Percentiles rank a stretch among this genome's conserved stretches.
Evolutionary conservation across 805 yeast genomes (phyloP).

Genomic region (Yamadazyma olivae): DNA sequence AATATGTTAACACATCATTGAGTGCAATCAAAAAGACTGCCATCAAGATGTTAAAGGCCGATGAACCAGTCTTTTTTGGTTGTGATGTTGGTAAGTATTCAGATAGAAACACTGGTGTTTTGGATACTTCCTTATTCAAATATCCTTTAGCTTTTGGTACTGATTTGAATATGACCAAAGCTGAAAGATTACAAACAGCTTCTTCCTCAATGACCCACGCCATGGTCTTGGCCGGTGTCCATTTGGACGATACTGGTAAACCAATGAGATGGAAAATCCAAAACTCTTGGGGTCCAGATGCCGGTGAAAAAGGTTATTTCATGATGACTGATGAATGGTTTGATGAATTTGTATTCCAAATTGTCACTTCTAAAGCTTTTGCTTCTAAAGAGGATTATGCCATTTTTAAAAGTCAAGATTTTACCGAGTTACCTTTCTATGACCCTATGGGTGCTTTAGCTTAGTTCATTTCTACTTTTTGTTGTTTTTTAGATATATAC

Average conservation of each 20-base stretch:
- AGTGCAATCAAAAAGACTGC: conserved; percentile 57
- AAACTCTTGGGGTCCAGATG: conserved; percentile 42
- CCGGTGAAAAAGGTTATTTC: conserved; percentile 40
- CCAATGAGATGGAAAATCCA: conserved; percentile 45
- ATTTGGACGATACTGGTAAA: conserved; percentile 52
- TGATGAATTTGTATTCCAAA: conserved; percentile 40
- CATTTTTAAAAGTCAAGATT: conserved; percentile 32
- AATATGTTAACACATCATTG: conserved; percentile 67
- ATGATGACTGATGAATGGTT: conserved; percentile 45
- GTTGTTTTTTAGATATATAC: too few relatives aligned
- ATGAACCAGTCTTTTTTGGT: conserved; percentile 85
- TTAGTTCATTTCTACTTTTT: too few relatives aligned
- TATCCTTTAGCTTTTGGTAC: conserved; percentile 56
- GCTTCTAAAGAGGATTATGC: conserved; percentile 35
- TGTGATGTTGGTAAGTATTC: conserved; percentile 82
- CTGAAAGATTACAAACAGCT: conserved; percentile 65
- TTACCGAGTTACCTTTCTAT: conserved; percentile 31
- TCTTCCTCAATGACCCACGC: conserved; percentile 88
- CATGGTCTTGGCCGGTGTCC: conserved; percentile 81
- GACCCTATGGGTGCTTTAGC: conserved; percentile 47
- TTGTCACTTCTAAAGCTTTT: conserved; percentile 36
- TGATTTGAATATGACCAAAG: conserved; percentile 52
- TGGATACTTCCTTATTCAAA: conserved; percentile 71
- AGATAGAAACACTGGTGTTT: conserved; percentile 61
- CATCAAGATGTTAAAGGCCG: conserved; percentile 62